Base-by-base conservation (phyloP, 495 filamentous ascomycete species). In the Penicillium atrosanguineum region DNA sequence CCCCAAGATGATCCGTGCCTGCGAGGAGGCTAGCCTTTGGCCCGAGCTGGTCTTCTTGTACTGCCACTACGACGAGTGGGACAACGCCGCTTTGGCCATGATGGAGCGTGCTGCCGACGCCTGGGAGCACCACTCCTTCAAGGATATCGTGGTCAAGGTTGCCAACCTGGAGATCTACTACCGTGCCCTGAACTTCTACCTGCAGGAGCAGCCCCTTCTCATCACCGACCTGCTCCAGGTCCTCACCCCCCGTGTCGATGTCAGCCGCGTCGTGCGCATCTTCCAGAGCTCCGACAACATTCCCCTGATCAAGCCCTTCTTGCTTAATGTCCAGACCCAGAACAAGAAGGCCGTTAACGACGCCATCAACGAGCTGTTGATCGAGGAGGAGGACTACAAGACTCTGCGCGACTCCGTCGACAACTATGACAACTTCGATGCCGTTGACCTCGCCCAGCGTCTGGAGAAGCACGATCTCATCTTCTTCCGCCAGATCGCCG, bases 111-210 rank as follows among this genome's bases (percentile, higher is more conserved):
- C 95, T 34, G 87, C 95, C 47, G 93, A 97, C 74, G 89, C 95
- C 3, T 99, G 95, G 95, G 95, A 99, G 72, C 95, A 99, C 75
- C 94, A 97, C 73, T 95, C 93, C 26, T 97, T 99, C 86, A 97
- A 97, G 83, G 95, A 97, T 70, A 97, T 96, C 55, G 81, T 96
- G 52, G 86, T 96, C 76, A 97, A 97, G 83, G 93, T 96, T 55
- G 90, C 94, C 61, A 99, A 99, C 74, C 71, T 97, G 64, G 95
- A 99, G 73, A 97, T 99, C 68, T 97, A 96, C 75, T 99, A 99
- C 79, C 89, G 92, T 29, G 88, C 91, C 25, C 82, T 99, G 59
- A 96, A 92, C 80, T 97, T 97, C 79, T 99, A 99, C 74, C 83
- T 97, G 36, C 88, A 97, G 72, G 90, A 97, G 69, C 95, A 97